phyloP scores from a whole-genome alignment of 257 asterid species.

The Sherardia arvensis region DNA sequence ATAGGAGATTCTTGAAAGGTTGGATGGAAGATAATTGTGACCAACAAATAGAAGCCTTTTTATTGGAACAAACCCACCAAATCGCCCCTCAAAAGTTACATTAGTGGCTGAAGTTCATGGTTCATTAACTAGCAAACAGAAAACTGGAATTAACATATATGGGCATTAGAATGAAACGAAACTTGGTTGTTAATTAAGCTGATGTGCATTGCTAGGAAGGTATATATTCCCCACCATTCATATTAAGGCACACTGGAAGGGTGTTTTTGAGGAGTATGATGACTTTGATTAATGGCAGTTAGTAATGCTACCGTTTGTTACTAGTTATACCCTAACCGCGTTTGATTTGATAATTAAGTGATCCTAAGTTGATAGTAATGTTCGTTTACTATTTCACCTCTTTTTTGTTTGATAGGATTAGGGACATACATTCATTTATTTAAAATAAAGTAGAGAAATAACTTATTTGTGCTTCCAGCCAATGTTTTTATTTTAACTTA shows the following conservation, averaged over 20 bases:
- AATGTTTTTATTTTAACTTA: neutral
- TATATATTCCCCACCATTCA: neutral
- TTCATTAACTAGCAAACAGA: neutral
- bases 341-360: neutral
- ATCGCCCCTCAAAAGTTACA: neutral
- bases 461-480: neutral
- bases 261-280: neutral
- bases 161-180: neutral
- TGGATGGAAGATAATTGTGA: neutral
- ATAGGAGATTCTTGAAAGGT: neutral
- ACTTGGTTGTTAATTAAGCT: neutral
- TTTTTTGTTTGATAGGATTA: neutral
- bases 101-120: neutral
- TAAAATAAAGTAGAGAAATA: neutral
- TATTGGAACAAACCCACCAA: neutral
- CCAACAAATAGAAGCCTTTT: neutral
- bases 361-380: neutral
- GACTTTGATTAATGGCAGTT: neutral
- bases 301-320: neutral
- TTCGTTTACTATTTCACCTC: neutral
- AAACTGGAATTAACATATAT: neutral
- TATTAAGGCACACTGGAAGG: neutral
- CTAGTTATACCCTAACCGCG: neutral
- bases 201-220: neutral
- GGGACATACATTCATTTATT: neutral